These are phyloP conservation scores for Kwoniella shivajii DNA, from an alignment of 1,284 basidiomycete genomes.

Conservation along the genomic window DNA sequence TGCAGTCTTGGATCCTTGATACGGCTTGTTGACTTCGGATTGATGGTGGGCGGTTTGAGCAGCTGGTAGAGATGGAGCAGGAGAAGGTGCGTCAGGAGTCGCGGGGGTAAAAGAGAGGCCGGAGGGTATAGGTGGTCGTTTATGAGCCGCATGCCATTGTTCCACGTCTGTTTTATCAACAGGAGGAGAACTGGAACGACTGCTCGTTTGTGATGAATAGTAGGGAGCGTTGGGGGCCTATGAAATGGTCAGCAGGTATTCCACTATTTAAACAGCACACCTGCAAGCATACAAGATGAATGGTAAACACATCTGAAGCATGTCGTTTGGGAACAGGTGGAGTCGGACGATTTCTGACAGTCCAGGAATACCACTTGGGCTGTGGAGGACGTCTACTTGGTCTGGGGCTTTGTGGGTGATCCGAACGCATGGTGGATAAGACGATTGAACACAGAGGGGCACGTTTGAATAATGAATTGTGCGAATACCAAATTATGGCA, in stretches of 20 bases:
- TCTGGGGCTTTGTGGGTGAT: constrained; percentile 5
- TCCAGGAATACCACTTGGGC: constrained; percentile 6
- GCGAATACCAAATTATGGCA: not conserved
- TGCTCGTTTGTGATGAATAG: not conserved
- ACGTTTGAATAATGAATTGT: not conserved
- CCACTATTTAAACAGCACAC: not conserved
- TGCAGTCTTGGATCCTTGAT: constrained; percentile 33
- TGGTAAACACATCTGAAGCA: not conserved
- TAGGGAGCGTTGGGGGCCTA: constrained; percentile 2
- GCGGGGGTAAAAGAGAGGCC: constrained; percentile 45
- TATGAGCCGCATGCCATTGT: constrained; percentile 13
- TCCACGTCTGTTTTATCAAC: constrained; percentile 4
- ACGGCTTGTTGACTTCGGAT: not conserved
- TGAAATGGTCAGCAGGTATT: not conserved
- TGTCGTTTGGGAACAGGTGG: not conserved
- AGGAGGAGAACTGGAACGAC: constrained; percentile 6
- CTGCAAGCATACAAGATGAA: not conserved
- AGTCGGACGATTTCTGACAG: constrained; percentile 1
- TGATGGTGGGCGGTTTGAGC: constrained; percentile 3
- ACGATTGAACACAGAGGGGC: not conserved
- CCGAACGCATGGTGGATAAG: not conserved
- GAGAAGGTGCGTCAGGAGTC: constrained; percentile 11
- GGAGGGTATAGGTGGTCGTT: constrained; percentile 33
- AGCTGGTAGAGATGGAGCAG: constrained; percentile 10
- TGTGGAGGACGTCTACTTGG: not conserved